Evolutionary conservation across 371 early-diverging fungal genomes (phyloP).

Genomic region (Mucor ambiguus): DNA sequence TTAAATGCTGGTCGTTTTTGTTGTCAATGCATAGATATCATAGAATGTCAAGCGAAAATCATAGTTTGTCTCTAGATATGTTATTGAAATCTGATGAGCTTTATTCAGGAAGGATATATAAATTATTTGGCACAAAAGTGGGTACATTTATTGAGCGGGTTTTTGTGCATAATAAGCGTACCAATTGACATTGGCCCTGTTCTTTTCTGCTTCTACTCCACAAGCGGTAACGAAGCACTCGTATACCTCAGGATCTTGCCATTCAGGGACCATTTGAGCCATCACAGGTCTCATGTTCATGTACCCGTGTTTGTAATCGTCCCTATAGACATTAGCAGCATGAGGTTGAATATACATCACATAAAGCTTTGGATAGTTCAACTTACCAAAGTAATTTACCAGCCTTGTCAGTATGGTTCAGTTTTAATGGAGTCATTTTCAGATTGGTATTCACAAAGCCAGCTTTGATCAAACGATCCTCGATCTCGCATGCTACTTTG

Average conservation of each 20-base stretch:
- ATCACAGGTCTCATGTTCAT: conserved; percentile 21
- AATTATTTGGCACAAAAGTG: neutral
- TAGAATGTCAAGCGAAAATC: too few relatives aligned
- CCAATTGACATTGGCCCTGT: conserved; percentile 8
- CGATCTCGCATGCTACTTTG: conserved; percentile 13
- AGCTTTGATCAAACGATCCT: conserved; percentile 12
- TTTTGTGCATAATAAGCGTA: conserved; percentile 20
- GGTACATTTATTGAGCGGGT: neutral
- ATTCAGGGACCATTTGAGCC: conserved; percentile 9
- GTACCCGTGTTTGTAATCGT: conserved; percentile 25
- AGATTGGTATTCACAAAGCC: conserved; percentile 7
- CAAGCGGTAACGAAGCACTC: neutral
- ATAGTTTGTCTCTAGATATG: too few relatives aligned
- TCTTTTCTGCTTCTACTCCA: conserved; percentile 6
- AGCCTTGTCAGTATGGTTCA: conserved; percentile 25
- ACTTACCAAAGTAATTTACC: conserved; percentile 24
- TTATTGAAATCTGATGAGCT: too few relatives aligned
- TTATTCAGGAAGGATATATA: neutral
- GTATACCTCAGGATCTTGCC: conserved; percentile 18
- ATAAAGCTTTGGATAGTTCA: neutral
- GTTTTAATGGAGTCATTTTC: neutral
- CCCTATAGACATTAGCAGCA: conserved; percentile 11
- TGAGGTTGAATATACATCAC: neutral
- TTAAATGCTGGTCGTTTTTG: too few relatives aligned
- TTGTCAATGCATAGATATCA: too few relatives aligned